Base-by-base conservation (phyloP, 768 basidiomycete species). In the Tricholomella constricta region DNA sequence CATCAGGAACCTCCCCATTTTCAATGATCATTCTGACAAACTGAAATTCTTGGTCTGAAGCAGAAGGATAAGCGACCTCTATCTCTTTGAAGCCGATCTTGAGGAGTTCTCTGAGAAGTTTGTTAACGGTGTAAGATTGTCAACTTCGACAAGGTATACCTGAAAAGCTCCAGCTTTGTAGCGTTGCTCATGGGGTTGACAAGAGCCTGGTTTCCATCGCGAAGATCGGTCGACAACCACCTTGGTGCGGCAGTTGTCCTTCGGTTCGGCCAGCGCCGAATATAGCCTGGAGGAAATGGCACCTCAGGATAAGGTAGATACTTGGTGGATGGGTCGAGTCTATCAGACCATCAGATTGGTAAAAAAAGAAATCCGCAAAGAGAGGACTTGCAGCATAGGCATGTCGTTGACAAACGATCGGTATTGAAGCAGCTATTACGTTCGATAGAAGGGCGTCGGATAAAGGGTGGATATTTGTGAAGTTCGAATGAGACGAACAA, bases 11-110 rank as follows among this genome's bases (percentile, higher is more conserved):
- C 64, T 84, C 76, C 38, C 79, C 73, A 32, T 78, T 70, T 66
- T 87, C 83, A 53, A 90, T 80, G 44, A 92, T 74, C 42, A 81
- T 80, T 37, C 88, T 79, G 45, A 90, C 88, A 59, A 91, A 92
- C 54, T 74, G 68, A 65, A 87, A 92, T 65, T 92, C 91, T 48
- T 85, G 85, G 47, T 91, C 88, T 43, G 86, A 88, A 29, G 90
- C 89, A 45, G 89, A 87, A 23, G 91, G 90, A 67, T 91, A 92
- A 29, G 90, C 87, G 38, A 91, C 76, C 69, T 92, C 90, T 63
- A 92, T 90, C 73, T 92, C 89, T 73, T 92, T 92, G 75, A 89
- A 85, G 29, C 89, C 89, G 54, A 86, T 83, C 63, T 85, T 82
- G 58, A 91, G 72, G 43, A 92, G 78, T 58, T 86, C 73, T 54